A percentile compares a stretch with the other conserved stretches of the same genome.
Conservation (phyloP, 2,329 filamentous ascomycete genomes). For the Knufia fluminis region DNA sequence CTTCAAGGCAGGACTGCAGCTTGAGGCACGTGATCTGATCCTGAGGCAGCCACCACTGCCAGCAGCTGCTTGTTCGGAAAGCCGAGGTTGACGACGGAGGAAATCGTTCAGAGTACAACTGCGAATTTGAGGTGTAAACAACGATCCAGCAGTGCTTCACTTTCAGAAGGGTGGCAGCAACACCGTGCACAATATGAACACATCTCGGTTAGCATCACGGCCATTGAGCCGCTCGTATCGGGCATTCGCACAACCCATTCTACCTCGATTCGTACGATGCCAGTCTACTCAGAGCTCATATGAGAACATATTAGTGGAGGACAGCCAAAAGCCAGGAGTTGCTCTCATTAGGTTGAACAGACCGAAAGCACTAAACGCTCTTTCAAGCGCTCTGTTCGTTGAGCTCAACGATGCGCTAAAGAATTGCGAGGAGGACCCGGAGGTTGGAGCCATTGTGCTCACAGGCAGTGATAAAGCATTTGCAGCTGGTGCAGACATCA, state of each 20-base stretch:
- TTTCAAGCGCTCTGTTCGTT: constrained; percentile 79
- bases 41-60: background rate
- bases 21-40: background rate
- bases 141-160: background rate
- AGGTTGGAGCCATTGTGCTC: constrained; percentile 68
- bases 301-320: constrained; percentile 67
- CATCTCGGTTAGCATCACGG: background rate
- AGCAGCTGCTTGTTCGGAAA: background rate
- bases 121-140: background rate
- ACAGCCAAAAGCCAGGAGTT: constrained; percentile 77
- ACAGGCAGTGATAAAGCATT: constrained; percentile 87
- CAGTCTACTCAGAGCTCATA: constrained; percentile 46
- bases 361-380: constrained; percentile 89
- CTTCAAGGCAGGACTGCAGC: background rate
- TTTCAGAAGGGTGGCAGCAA: background rate
- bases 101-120: background rate
- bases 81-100: background rate
- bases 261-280: constrained; percentile 48
- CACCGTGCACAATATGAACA: constrained; percentile 6
- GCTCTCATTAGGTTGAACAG: constrained; percentile 86
- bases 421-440: constrained; percentile 59
- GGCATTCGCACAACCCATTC: constrained; percentile 26
- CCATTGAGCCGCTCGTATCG: background rate
- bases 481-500: constrained; percentile 94
- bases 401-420: constrained; percentile 76